These are phyloP conservation scores for Penicillium glabrum DNA, from an alignment of 2,329 filamentous ascomycete species.

Conservation along the genomic window DNA sequence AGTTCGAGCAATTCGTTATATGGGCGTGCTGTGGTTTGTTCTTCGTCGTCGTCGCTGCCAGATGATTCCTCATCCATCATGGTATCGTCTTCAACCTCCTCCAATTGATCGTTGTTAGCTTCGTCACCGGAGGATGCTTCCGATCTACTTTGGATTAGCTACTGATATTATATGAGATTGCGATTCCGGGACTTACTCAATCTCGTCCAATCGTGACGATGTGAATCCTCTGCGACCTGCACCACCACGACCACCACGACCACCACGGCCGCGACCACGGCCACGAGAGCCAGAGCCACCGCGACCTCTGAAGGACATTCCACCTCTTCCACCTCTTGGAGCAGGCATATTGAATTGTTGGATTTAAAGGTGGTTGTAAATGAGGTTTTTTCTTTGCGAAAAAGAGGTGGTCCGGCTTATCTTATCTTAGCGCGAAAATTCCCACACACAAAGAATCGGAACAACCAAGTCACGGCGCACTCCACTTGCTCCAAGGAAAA, in stretches of 20 bases:
- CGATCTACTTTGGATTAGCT: slow-evolving; percentile 22
- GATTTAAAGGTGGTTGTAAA: not conserved
- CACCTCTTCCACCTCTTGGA: slow-evolving; percentile 27
- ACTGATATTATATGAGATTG: not conserved
- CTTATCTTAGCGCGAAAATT: slow-evolving; percentile 52
- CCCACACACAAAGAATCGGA: slow-evolving; percentile 42
- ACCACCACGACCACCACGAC: slow-evolving; percentile 63
- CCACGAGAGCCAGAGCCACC: slow-evolving; percentile 24
- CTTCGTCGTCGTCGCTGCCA: slow-evolving; percentile 44
- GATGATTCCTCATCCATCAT: slow-evolving; percentile 36
- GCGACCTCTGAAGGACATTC: slow-evolving; percentile 27
- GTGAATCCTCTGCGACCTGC: slow-evolving; percentile 32
- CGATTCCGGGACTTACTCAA: slow-evolving; percentile 31
- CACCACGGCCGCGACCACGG: slow-evolving; percentile 65
- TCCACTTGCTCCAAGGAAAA: slow-evolving; percentile 32
- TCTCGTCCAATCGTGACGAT: slow-evolving; percentile 39
- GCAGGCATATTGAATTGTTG: slow-evolving; percentile 27
- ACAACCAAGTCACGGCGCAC: slow-evolving; percentile 27
- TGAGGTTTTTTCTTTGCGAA: slow-evolving; percentile 1
- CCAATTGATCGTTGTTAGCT: slow-evolving; percentile 42
- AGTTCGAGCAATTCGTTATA: slow-evolving; percentile 60
- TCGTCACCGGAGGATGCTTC: slow-evolving; percentile 30
- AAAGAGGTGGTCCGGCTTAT: not conserved
- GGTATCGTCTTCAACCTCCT: slow-evolving; percentile 46
- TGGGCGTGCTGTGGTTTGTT: slow-evolving; percentile 38